Conservation (phyloP, 2,329 filamentous ascomycete species). For the Podosphaera leucotricha region DNA sequence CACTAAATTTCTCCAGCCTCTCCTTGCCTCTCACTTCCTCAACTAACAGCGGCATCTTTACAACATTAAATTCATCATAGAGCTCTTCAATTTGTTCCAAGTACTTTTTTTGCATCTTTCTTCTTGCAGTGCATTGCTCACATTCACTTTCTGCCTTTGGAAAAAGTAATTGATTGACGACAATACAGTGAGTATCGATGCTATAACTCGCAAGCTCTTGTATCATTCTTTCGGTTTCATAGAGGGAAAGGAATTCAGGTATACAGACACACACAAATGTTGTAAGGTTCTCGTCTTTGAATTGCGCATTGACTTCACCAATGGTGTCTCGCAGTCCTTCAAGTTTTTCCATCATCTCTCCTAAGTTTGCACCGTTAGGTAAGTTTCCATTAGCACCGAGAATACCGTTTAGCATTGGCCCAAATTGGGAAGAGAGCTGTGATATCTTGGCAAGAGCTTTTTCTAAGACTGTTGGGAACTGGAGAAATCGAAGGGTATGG, state of each 20-base stretch:
- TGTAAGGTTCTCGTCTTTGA: slow-evolving; percentile 87
- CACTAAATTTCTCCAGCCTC: slow-evolving; percentile 70
- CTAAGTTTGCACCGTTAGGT: slow-evolving; percentile 79
- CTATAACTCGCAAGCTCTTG: slow-evolving; percentile 83
- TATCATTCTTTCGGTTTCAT: slow-evolving; percentile 99
- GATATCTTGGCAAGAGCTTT: slow-evolving; percentile 96
- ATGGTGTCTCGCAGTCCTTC: slow-evolving; percentile 85
- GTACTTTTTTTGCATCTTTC: slow-evolving; percentile 99
- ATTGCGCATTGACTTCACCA: slow-evolving; percentile 85
- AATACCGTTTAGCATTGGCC: slow-evolving; percentile 83
- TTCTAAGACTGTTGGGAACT: slow-evolving; percentile 94
- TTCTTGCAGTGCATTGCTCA: slow-evolving; percentile 81
- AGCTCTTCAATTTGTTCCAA: slow-evolving; percentile 95
- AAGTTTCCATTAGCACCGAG: slow-evolving; percentile 43
- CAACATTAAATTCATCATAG: slow-evolving; percentile 97
- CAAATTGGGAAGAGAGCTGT: slow-evolving; percentile 81
- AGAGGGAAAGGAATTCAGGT: slow-evolving; percentile 84
- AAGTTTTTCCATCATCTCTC: slow-evolving; percentile 85
- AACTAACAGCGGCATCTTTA: slow-evolving; percentile 88
- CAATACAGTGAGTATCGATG: slow-evolving; percentile 93
- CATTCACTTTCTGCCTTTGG: slow-evolving; percentile 66
- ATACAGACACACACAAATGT: slow-evolving; percentile 98
- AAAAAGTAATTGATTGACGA: slow-evolving; percentile 94
- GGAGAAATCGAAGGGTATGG: slow-evolving; percentile 92
- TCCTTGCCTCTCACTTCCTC: slow-evolving; percentile 95